Base-by-base conservation (phyloP, 2,329 filamentous ascomycete genomes). In the Claviceps sp. region DNA sequence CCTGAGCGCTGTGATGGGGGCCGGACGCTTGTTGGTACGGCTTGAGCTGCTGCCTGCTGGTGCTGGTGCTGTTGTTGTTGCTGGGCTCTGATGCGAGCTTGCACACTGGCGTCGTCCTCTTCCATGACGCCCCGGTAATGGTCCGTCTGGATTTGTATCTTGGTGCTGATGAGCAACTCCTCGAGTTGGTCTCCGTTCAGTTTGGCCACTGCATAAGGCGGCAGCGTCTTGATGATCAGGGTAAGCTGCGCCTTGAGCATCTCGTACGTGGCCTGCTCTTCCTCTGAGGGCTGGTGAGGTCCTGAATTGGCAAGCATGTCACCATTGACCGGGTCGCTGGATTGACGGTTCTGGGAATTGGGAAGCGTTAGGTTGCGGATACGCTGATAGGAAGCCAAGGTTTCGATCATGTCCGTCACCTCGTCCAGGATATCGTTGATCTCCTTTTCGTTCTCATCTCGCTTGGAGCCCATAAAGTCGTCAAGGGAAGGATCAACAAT, bases 131-230 rank as follows among this genome's bases (percentile, higher is more conserved):
- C 89, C 56, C 78, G 79, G 65, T 86, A 86, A 60, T 88, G 81
- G 50, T 84, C 81, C 6, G 77, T 81, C 55, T 86, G 80, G 47
- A 94, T 73, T 54, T 88, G 70, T 20, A 95, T 77, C 63, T 82
- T 88, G 46, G 82, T 87, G 68, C 84, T 91, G 62, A 95, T 85
- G 56, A 87, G 84, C 47, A 95, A 72, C 53, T 89, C 86, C 34
- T 84, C 84, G n/a, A 95, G 70, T 64, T 89, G 86, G 63, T 94
- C 85, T 9, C 88, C 88, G 60, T 94, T 84, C 55, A 95, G 72
- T 61, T 93, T 91, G 5, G 89, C 84, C 24, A 95, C 85, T 1
- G 86, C 86, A 62, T 88, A 93, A 1, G 89, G 89, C 1, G 89
- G 89, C 11, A 95, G 70, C 41, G 78, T 81, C 57, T 84, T 77